Evolutionary conservation across 495 filamentous ascomycete genomes (phyloP).

Genomic region (Penicillium argentinense): DNA sequence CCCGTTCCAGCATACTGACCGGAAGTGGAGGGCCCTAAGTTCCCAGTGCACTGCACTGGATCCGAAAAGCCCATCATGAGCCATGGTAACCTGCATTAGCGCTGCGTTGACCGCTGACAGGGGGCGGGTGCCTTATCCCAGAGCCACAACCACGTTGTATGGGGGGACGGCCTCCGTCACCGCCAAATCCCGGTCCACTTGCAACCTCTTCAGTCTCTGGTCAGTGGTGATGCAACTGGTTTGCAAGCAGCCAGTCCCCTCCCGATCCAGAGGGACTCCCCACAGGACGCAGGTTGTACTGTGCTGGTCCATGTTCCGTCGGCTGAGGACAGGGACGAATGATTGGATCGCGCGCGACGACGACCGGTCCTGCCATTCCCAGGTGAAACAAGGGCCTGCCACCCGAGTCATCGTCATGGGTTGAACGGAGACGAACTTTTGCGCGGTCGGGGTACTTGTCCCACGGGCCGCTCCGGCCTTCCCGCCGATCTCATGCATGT

Average conservation of each 20-base stretch:
- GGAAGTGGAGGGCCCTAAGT: constrained; percentile 26
- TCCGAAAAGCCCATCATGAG: constrained; percentile 31
- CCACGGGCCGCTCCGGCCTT: constrained; percentile 49
- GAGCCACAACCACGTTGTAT: constrained; percentile 35
- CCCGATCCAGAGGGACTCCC: no score
- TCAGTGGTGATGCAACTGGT: background rate
- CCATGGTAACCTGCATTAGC: constrained; percentile 48
- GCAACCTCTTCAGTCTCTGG: no score
- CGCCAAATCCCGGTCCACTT: constrained; percentile 11
- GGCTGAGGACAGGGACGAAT: no score
- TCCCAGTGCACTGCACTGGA: constrained; percentile 43
- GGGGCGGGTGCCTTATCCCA: constrained; percentile 28
- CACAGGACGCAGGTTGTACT: no score
- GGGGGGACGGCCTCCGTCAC: constrained; percentile 14
- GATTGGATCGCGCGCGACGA: no score
- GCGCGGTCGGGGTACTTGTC: constrained; percentile 33
- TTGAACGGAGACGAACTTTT: constrained; percentile 19
- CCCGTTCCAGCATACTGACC: constrained; percentile 6
- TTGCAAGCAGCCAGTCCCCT: no score
- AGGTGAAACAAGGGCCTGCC: no score
- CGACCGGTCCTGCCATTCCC: no score
- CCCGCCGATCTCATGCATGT: constrained; percentile 51
- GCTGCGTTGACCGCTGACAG: constrained; percentile 33
- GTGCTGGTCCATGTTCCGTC: no score
- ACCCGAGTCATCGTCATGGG: no score